Base-by-base conservation (phyloP, 306 rosid species). In the Nissolia schottii region DNA sequence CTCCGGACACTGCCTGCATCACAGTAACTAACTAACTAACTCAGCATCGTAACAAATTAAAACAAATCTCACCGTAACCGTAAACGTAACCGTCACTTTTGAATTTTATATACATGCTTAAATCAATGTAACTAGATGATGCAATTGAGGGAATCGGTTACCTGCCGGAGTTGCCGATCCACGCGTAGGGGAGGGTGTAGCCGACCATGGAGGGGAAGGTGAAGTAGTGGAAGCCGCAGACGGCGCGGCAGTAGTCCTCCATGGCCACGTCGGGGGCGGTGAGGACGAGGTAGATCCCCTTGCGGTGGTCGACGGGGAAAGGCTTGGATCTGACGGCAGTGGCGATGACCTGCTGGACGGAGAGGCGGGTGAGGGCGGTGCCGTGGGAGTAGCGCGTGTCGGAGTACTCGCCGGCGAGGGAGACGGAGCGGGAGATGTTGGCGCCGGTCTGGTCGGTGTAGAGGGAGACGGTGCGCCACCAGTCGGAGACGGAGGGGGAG, bases 401-500 rank as follows among this genome's bases (percentile, higher is more conserved):
- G 37, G 86, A 8, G 70, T 83, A 85, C 20, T 93, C 96, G 3
- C 93, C 89, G 35, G 93, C 90, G 53, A 93, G 31, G 62, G 88
- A 75, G 60, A 93, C 71, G 6, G 92, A 73, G 6, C 89, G 84
- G 23, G 98, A 90, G 45, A 93, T 90, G 24, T 93, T 90, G 50
- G 98, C 90, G 22, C 90, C 93, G 54, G 98, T 93, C 66, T 93
- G 98, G 71, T 93, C 98, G 1, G 96, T 84, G 85, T 93, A 93
- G 22, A 90, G 91, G 0, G 98, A 77, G 29, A 85, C 91, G 0
- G 96, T 90, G 6, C 75, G 67, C 98, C 98, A 90, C 98, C 98
- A 93, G 66, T 85, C 87, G 3, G 98, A 61, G 50, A 93, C 93
- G 37, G 96, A 87, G 31, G 98, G 98, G 0, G 96, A 49, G 1